Conservation (phyloP, 2,329 filamentous ascomycete genomes). For the Colletotrichum gloeosporioides region DNA sequence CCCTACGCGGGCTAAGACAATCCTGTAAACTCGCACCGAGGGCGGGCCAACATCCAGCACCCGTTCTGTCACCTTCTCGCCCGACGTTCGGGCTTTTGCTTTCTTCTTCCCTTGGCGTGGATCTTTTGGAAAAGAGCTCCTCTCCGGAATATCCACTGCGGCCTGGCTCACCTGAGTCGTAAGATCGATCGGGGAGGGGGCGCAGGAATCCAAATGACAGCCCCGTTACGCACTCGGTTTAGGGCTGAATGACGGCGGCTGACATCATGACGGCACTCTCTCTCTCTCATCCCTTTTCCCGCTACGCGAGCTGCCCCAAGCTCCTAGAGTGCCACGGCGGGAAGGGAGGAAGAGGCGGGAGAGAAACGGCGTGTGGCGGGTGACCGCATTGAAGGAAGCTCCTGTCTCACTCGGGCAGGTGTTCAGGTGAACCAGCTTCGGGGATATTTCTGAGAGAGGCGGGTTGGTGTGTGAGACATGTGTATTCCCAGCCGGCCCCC, state of each 20-base stretch:
- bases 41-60: neutral
- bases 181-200: neutral
- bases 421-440: neutral
- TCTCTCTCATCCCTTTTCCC: neutral
- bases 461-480: neutral
- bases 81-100: neutral
- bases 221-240: neutral
- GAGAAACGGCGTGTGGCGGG: neutral
- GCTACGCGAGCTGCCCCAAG: neutral
- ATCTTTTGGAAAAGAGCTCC: neutral
- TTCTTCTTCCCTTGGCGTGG: neutral
- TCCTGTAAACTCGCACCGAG: neutral
- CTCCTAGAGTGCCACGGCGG: neutral
- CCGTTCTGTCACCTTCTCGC: neutral
- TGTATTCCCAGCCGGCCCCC: neutral
- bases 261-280: slow-evolving; percentile 10
- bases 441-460: neutral
- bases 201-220: neutral
- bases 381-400: neutral
- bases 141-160: neutral
- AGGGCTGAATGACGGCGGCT: slow-evolving; percentile 4
- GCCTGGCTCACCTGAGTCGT: neutral
- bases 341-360: neutral
- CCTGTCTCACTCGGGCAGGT: neutral
- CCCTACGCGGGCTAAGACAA: neutral